Evolutionary conservation across 176 grass and related monocot genomes (phyloP).

Genomic region (Saccharum officinarum): DNA sequence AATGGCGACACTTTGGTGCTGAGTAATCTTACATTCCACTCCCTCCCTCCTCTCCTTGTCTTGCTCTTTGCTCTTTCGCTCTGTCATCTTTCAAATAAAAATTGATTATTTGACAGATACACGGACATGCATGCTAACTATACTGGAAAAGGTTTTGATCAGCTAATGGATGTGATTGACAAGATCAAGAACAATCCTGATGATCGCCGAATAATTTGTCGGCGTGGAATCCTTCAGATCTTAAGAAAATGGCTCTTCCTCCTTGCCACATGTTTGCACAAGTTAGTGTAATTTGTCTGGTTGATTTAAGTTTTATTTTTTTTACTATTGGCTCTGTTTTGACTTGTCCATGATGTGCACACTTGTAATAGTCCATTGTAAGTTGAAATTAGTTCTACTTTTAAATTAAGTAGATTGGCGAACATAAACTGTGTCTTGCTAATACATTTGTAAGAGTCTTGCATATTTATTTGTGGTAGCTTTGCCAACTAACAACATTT

Average conservation of each 20-base stretch:
- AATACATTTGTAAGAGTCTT: background rate
- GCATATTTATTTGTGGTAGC: constrained; percentile 1
- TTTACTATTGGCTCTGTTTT: background rate
- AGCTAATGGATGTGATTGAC: constrained; percentile 74
- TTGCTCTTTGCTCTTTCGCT: background rate
- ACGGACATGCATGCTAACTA: constrained; percentile 84
- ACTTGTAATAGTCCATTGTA: background rate
- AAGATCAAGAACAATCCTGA: constrained; percentile 92
- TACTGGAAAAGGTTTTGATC: constrained; percentile 81
- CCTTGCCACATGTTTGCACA: constrained; percentile 92
- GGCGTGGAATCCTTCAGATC: constrained; percentile 76
- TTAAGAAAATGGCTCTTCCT: constrained; percentile 85
- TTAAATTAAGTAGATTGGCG: background rate
- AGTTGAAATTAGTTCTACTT: background rate
- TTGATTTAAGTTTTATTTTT: constrained; percentile 17
- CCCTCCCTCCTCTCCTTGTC: background rate
- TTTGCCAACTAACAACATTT: background rate
- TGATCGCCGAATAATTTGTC: constrained; percentile 77
- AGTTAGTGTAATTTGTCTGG: constrained; percentile 37
- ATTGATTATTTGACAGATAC: constrained; percentile 44
- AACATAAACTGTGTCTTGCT: background rate
- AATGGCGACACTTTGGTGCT: constrained; percentile 90
- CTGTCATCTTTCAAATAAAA: background rate
- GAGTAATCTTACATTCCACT: constrained; percentile 46
- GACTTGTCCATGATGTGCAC: background rate